Evolutionary conservation across 495 filamentous ascomycete species (phyloP).

Genomic region (Penicillium crystallinum): DNA sequence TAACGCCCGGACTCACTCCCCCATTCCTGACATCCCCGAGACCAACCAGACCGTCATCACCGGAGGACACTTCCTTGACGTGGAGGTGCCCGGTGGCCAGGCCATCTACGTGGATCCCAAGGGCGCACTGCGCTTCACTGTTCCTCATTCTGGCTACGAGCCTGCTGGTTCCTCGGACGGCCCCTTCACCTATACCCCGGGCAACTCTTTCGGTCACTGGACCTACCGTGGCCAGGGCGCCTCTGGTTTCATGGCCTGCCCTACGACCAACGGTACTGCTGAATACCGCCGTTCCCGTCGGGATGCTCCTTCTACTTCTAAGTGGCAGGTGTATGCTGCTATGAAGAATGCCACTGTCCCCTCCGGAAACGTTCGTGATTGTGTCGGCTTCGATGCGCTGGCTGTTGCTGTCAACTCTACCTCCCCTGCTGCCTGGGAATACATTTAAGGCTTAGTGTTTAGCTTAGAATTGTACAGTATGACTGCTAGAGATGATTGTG

Average conservation of each 20-base stretch:
- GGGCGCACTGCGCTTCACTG: slow-evolving; percentile 52
- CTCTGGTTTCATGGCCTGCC: slow-evolving; percentile 36
- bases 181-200: slow-evolving; percentile 34
- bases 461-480: not conserved
- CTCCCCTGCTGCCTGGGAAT: slow-evolving; percentile 28
- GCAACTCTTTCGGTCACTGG: slow-evolving; percentile 20
- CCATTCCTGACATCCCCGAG: slow-evolving; percentile 12
- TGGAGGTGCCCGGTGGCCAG: slow-evolving; percentile 59
- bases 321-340: slow-evolving; percentile 35
- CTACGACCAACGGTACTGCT: slow-evolving; percentile 10
- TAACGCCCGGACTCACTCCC: slow-evolving; percentile 26
- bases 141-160: slow-evolving; percentile 49
- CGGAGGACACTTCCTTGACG: slow-evolving; percentile 26
- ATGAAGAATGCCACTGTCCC: slow-evolving; percentile 31
- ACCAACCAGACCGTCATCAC: slow-evolving; percentile 33
- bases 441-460: slow-evolving; percentile 20
- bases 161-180: slow-evolving; percentile 44
- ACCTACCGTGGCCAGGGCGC: slow-evolving; percentile 23
- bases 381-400: slow-evolving; percentile 30
- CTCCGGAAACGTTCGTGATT: slow-evolving; percentile 25
- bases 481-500: not conserved
- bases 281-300: slow-evolving; percentile 3
- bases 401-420: slow-evolving; percentile 12
- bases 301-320: slow-evolving; percentile 8
- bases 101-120: slow-evolving; percentile 49